Evolutionary conservation across 148 eudicot species (phyloP).

Genomic region (Fallopia convolvulus): DNA sequence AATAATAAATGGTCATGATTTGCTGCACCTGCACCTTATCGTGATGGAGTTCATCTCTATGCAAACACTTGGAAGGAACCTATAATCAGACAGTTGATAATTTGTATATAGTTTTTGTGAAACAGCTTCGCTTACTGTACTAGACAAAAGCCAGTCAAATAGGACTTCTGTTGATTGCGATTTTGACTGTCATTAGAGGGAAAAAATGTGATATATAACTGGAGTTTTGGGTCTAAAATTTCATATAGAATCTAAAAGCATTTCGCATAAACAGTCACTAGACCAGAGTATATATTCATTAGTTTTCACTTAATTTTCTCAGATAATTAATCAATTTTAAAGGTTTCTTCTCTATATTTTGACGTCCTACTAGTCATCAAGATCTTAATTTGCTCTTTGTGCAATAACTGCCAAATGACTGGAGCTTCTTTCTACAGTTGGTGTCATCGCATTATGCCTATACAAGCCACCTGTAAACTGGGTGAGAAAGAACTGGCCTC

Average conservation of each 20-base stretch:
- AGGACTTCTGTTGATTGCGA: background rate
- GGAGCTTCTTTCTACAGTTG: constrained; percentile 39
- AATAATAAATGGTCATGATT: background rate
- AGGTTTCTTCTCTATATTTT: background rate
- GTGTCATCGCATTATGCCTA: constrained; percentile 81
- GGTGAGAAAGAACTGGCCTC: constrained; percentile 46
- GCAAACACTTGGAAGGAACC: background rate
- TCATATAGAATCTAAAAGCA: background rate
- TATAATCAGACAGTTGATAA: background rate
- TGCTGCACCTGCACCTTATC: background rate
- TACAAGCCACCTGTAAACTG: constrained; percentile 70
- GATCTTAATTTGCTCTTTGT: background rate
- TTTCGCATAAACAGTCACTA: background rate
- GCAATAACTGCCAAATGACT: constrained; percentile 7
- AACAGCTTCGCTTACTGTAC: background rate
- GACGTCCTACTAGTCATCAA: constrained; percentile 1
- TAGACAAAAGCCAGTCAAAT: background rate
- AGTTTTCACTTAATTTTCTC: background rate
- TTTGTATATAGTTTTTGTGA: background rate
- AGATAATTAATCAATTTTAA: background rate
- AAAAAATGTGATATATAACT: background rate
- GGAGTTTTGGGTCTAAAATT: background rate
- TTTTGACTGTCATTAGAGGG: background rate
- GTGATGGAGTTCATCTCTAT: background rate
- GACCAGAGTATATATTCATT: background rate